Conservation (phyloP, 2,329 filamentous ascomycete genomes). For the Penicillium crustosum region DNA sequence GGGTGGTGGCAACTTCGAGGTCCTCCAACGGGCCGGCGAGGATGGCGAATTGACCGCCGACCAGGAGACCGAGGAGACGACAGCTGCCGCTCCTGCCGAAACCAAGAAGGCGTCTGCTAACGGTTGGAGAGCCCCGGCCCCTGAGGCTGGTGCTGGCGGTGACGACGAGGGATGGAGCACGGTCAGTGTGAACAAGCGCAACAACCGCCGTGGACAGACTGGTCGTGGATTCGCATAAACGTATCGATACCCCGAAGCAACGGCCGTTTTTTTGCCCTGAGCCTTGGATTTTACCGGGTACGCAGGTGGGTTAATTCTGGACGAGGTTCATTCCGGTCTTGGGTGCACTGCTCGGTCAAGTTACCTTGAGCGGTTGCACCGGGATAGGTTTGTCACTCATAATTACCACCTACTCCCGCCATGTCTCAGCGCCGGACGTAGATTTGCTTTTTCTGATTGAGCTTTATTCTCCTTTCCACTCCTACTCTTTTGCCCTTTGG, state of each 20-base stretch:
- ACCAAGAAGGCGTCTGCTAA: constrained; percentile 55
- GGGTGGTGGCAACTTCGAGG: constrained; percentile 54
- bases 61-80: constrained; percentile 52
- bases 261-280: constrained; percentile 9
- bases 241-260: constrained; percentile 36
- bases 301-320: constrained; percentile 8
- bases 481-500: constrained; percentile 23
- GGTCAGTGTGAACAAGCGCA: constrained; percentile 46
- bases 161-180: constrained; percentile 53
- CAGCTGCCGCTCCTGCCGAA: constrained; percentile 46
- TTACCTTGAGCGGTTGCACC: not conserved
- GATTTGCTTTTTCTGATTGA: constrained; percentile 15
- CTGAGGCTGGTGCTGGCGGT: constrained; percentile 28
- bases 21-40: constrained; percentile 53
- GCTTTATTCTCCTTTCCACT: constrained; percentile 12
- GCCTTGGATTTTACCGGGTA: constrained; percentile 13
- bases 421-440: constrained; percentile 1
- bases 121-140: constrained; percentile 43
- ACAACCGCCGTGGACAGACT: constrained; percentile 44
- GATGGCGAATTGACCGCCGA: constrained; percentile 51
- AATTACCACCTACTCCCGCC: constrained; percentile 4
- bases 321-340: constrained; percentile 4
- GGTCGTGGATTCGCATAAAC: constrained; percentile 43
- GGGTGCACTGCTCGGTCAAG: not conserved
- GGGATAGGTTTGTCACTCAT: constrained; percentile 3